Conservation (phyloP, 192 early-diverging fungal genomes). For the Coemansia sp. region DNA sequence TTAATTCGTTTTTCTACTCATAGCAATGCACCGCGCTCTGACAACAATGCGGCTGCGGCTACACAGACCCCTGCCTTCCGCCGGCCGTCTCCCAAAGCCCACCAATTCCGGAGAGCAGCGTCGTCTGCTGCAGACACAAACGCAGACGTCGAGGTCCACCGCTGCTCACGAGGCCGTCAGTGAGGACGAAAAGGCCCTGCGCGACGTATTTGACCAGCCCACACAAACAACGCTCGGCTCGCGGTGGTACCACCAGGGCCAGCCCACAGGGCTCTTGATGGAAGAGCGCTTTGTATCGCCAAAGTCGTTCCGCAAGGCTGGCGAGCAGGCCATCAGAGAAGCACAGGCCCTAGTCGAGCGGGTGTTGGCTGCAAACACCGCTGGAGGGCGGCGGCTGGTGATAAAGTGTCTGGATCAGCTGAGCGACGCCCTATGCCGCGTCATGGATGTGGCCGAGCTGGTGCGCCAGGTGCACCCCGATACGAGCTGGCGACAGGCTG, state of each 20-base stretch:
- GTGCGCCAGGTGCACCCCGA: slow-evolving; percentile 88
- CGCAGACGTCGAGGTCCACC: no score
- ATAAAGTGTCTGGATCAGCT: slow-evolving; percentile 87
- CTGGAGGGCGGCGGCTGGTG: slow-evolving; percentile 61
- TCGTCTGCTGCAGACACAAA: no score
- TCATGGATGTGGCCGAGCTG: slow-evolving; percentile 93
- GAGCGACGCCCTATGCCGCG: slow-evolving; percentile 82
- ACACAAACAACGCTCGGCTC: slow-evolving; percentile 40
- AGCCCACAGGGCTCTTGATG: slow-evolving; percentile 47
- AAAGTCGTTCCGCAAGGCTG: slow-evolving; percentile 33
- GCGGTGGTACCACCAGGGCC: slow-evolving; percentile 43
- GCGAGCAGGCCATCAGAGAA: slow-evolving; percentile 32
- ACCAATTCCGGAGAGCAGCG: no score
- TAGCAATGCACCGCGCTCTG: slow-evolving; percentile 2
- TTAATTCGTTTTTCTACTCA: neutral
- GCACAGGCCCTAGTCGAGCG: slow-evolving; percentile 30
- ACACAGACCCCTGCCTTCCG: neutral
- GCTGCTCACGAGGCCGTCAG: slow-evolving; percentile 12
- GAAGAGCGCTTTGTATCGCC: slow-evolving; percentile 47
- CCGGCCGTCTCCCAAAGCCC: no score
- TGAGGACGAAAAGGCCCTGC: slow-evolving; percentile 34
- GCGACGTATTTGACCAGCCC: slow-evolving; percentile 46
- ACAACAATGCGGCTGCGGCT: no score
- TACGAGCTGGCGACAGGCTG: slow-evolving; percentile 60
- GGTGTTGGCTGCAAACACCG: slow-evolving; percentile 20